phyloP scores from a whole-genome alignment of 2,329 filamentous ascomycete species.

The Alternaria arbusti region DNA sequence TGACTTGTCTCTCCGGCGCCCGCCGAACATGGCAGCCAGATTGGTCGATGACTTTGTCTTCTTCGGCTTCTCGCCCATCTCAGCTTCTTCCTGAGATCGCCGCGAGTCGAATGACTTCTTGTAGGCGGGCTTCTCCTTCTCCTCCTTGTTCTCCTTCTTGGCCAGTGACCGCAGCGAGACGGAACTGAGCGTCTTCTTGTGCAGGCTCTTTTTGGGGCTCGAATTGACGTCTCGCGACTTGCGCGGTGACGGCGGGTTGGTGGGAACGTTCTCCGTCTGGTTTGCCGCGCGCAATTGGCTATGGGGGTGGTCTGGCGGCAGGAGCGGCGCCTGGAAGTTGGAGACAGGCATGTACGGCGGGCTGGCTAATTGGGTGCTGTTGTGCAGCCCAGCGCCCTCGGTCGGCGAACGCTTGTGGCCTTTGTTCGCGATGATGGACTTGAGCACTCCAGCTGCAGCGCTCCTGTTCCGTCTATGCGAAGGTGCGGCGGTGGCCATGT shows the following conservation, averaged over 20 bases:
- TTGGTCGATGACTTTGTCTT: conserved; percentile 86
- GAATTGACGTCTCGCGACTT: conserved; percentile 49
- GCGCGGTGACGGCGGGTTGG: conserved; percentile 41
- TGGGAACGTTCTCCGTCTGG: conserved; percentile 46
- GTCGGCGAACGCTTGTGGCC: conserved; percentile 57
- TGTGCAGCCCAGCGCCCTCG: conserved; percentile 42
- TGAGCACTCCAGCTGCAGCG: conserved; percentile 54
- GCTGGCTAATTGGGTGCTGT: conserved; percentile 19
- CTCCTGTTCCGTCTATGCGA: conserved; percentile 50
- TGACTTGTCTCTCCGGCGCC: conserved; percentile 68
- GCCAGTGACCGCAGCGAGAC: conserved; percentile 61
- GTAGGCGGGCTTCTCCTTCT: conserved; percentile 37
- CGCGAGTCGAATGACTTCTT: conserved; percentile 40
- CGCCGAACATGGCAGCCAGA: conserved; percentile 76
- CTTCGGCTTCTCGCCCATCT: conserved; percentile 55
- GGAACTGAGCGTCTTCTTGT: conserved; percentile 62
- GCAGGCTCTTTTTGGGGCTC: conserved; percentile 48
- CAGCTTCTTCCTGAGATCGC: conserved; percentile 35
- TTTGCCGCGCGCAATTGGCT: conserved; percentile 38
- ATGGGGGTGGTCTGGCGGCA: conserved; percentile 60
- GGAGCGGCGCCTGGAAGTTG: conserved; percentile 47
- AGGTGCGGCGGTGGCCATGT: conserved; percentile 21
- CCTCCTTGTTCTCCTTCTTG: conserved; percentile 43
- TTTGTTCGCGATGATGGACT: conserved; percentile 57
- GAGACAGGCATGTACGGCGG: conserved; percentile 35